Conservation (phyloP, 192 early-diverging fungal genomes). For the Coemansia sp. region DNA sequence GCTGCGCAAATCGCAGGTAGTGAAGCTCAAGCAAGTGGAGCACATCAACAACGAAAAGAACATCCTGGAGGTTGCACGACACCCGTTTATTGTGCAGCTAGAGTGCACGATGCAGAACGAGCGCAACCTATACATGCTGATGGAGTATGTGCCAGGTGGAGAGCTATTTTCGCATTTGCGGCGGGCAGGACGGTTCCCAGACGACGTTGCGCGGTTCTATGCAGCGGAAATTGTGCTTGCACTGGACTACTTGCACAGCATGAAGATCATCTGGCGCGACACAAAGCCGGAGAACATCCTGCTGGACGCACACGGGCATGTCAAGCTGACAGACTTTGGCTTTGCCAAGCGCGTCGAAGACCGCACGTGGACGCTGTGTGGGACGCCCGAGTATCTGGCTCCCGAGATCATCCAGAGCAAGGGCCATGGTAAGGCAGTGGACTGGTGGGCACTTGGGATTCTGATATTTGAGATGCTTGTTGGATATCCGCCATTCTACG, state of each 20-base stretch:
- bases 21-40: slow-evolving; percentile 82
- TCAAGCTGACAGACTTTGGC: slow-evolving; percentile 98
- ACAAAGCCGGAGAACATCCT: slow-evolving; percentile 91
- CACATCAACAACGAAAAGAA: slow-evolving; percentile 83
- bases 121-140: slow-evolving; percentile 88
- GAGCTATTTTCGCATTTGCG: slow-evolving; percentile 96
- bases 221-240: slow-evolving; percentile 95
- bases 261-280: slow-evolving; percentile 97
- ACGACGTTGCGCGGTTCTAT: slow-evolving; percentile 95
- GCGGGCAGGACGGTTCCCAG: slow-evolving; percentile 86
- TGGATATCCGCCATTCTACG: slow-evolving; percentile 96
- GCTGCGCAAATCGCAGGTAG: slow-evolving; percentile 78
- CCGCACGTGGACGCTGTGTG: slow-evolving; percentile 97
- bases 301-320: slow-evolving; percentile 84
- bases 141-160: slow-evolving; percentile 95
- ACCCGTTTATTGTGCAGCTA: slow-evolving; percentile 85
- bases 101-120: slow-evolving; percentile 96
- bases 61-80: slow-evolving; percentile 69
- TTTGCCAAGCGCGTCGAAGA: slow-evolving; percentile 90
- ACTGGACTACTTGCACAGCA: slow-evolving; percentile 88
- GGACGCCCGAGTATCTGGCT: slow-evolving; percentile 96
- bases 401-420: slow-evolving; percentile 97
- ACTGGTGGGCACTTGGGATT: slow-evolving; percentile 99
- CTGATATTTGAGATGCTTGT: slow-evolving; percentile 98
- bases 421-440: slow-evolving; percentile 96